These are phyloP conservation scores for Stephania japonica DNA, from an alignment of 164 flowering plant genomes.

Conservation along the genomic window DNA sequence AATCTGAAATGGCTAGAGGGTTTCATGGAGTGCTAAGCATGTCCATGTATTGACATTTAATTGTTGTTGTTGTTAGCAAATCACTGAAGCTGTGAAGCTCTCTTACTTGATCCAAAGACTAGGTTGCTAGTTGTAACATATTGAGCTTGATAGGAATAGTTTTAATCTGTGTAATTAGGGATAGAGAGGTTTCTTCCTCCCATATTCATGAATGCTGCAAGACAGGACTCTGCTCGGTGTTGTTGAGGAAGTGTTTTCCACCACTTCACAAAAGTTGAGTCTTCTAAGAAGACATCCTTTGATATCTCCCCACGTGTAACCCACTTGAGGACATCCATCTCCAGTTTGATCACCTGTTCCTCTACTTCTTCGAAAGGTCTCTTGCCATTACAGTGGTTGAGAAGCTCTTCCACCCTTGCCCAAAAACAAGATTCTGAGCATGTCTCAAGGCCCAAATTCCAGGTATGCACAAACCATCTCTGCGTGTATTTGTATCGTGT, in stretches of 20 bases:
- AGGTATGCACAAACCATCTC: slow-evolving; percentile 53
- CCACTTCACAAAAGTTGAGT: slow-evolving; percentile 61
- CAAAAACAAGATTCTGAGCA: slow-evolving; percentile 49
- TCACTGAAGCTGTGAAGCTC: neutral
- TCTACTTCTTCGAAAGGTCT: slow-evolving; percentile 21
- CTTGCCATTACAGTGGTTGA: slow-evolving; percentile 5
- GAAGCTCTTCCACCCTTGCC: slow-evolving; percentile 69
- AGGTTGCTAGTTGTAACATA: neutral
- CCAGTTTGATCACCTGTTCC: slow-evolving; percentile 30
- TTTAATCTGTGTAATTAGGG: neutral
- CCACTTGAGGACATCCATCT: slow-evolving; percentile 30
- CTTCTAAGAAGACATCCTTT: slow-evolving; percentile 43
- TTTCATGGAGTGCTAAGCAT: neutral
- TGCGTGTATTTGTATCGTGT: slow-evolving; percentile 60
- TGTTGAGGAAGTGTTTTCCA: slow-evolving; percentile 49
- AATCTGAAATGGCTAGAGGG: neutral
- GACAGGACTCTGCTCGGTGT: slow-evolving; percentile 26
- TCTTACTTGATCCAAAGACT: neutral
- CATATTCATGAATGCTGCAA: slow-evolving; percentile 20
- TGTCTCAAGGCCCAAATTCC: slow-evolving; percentile 11
- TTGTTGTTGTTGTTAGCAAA: neutral
- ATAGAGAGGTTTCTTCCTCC: slow-evolving; percentile 13
- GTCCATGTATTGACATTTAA: neutral
- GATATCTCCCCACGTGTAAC: slow-evolving; percentile 9
- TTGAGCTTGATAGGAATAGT: neutral